Evolutionary conservation across 2,329 filamentous ascomycete species (phyloP), one percentile per base, ranked within the genome.

Genomic region (Hyphodiscus sp.): DNA sequence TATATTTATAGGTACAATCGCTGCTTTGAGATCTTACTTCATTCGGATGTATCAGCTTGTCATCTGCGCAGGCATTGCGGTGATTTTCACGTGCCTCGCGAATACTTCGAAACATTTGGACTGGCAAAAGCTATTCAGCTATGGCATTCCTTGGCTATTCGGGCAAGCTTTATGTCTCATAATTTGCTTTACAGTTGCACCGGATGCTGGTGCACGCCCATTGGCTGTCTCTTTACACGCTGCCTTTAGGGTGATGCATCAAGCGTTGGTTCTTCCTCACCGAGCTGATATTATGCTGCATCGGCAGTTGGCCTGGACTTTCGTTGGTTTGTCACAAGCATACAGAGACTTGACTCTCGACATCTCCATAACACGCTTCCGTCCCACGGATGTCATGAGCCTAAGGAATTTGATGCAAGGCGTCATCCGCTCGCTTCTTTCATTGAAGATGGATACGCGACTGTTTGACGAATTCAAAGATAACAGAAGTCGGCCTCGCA

Each of bases 281-380:
- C 47, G 64, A 45, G 66, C 73, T 53, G 66, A 64, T 15, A 55
- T 67, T 11, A 62, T 57, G 41, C 64, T 69, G 56, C 72, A 76
- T 30, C 70, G 75, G 44, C 69, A 72, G 41, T 67, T 83, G 18
- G 73, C 75, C 4, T 73, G 72, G 55, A 72, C 74, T 0, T 81
- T 81, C 54, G 77, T 82, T 54, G 74, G 78, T 53, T 69, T 83
- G 51, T 81, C 80, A 15, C 71, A 79, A 56, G 76, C 75, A 1
- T 75, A 79, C 55, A 73, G 80, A 63, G 80, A 83, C 59, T 72
- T 83, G 54, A 72, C 73, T 13, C 73, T 81, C 50, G 80, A 82
- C 51, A 71, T 81, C n/a, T 78, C 79, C 1, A 66, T 82, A 3
- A 80, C 78, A 1, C 71, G 74, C 1, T 78, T 82, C 53, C 67